Conservation (phyloP, 2,329 filamentous ascomycete genomes). For the Claviceps sp. region DNA sequence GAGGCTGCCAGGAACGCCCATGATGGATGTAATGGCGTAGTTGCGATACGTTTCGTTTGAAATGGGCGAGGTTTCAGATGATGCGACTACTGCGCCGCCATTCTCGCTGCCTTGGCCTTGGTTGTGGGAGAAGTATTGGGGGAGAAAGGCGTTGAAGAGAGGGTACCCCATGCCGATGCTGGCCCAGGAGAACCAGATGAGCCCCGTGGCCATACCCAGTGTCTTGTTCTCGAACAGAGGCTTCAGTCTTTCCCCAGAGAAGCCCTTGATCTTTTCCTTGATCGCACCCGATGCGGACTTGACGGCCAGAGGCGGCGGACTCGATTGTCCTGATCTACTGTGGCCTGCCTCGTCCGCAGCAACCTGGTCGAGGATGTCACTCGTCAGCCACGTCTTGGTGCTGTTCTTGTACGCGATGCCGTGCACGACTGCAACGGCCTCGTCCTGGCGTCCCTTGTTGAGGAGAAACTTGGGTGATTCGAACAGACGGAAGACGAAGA, state of each 20-base stretch:
- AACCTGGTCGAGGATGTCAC: slow-evolving; percentile 49
- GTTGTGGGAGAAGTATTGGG: slow-evolving; percentile 59
- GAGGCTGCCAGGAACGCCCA: slow-evolving; percentile 64
- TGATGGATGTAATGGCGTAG: slow-evolving; percentile 67
- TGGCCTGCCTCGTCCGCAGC: slow-evolving; percentile 25
- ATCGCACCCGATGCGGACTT: slow-evolving; percentile 27
- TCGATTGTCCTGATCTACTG: slow-evolving; percentile 14
- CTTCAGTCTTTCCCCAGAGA: slow-evolving; percentile 52
- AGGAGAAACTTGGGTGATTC: slow-evolving; percentile 80
- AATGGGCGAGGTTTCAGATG: slow-evolving; percentile 22
- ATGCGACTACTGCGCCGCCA: slow-evolving; percentile 8
- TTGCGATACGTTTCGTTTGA: slow-evolving; percentile 54
- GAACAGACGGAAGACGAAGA: slow-evolving; percentile 68
- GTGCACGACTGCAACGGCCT: slow-evolving; percentile 69
- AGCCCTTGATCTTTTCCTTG: slow-evolving; percentile 46
- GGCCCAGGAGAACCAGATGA: slow-evolving; percentile 70
- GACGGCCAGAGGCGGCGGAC: slow-evolving; percentile 4
- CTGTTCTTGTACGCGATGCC: slow-evolving; percentile 62
- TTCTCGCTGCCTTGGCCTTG: slow-evolving; percentile 30
- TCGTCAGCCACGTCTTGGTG: slow-evolving; percentile 61
- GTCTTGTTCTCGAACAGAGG: slow-evolving; percentile 48
- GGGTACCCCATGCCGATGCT: slow-evolving; percentile 79
- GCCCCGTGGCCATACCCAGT: slow-evolving; percentile 34
- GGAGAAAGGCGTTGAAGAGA: slow-evolving; percentile 82
- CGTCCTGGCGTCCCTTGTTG: slow-evolving; percentile 59